These are phyloP conservation scores for Yarrowia keelungensis DNA, from an alignment of 805 yeast species.

Conservation along the genomic window DNA sequence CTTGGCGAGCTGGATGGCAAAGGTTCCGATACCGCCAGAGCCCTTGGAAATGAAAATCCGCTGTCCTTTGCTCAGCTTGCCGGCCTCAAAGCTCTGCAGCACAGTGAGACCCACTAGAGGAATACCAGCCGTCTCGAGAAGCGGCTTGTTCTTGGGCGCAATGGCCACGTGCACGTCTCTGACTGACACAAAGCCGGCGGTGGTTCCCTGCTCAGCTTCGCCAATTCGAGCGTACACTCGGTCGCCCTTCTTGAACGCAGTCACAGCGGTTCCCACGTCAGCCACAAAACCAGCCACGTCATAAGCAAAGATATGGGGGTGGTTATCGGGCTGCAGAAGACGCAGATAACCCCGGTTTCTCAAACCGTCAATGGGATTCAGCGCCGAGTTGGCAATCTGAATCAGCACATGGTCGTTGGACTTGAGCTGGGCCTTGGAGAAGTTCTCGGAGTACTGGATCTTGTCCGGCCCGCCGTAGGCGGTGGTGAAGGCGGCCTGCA, in stretches of 20 bases:
- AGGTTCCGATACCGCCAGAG: constrained; percentile 41
- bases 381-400: constrained; percentile 43
- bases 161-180: constrained; percentile 37
- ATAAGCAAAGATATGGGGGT: constrained; percentile 43
- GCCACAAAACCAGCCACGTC: constrained; percentile 46
- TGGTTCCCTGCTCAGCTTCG: constrained; percentile 39
- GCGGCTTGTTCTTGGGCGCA: constrained; percentile 42
- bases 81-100: constrained; percentile 40
- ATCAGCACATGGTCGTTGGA: constrained; percentile 41
- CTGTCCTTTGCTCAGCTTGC: constrained; percentile 37
- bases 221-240: constrained; percentile 41
- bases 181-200: constrained; percentile 42
- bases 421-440: constrained; percentile 18
- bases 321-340: constrained; percentile 26
- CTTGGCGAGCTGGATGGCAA: constrained; percentile 43
- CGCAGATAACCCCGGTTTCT: constrained; percentile 40
- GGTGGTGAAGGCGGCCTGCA: constrained; percentile 32
- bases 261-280: constrained; percentile 43
- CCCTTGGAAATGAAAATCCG: constrained; percentile 43
- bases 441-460: constrained; percentile 2
- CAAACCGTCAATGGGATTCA: constrained; percentile 46
- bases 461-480: constrained; percentile 32
- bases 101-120: constrained; percentile 43
- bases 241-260: constrained; percentile 43
- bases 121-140: constrained; percentile 42